A percentile compares a stretch with the other conserved stretches of the same genome.
Evolutionary conservation across 106 monocot species (phyloP).

Genomic region (Cymbidium sinense): DNA sequence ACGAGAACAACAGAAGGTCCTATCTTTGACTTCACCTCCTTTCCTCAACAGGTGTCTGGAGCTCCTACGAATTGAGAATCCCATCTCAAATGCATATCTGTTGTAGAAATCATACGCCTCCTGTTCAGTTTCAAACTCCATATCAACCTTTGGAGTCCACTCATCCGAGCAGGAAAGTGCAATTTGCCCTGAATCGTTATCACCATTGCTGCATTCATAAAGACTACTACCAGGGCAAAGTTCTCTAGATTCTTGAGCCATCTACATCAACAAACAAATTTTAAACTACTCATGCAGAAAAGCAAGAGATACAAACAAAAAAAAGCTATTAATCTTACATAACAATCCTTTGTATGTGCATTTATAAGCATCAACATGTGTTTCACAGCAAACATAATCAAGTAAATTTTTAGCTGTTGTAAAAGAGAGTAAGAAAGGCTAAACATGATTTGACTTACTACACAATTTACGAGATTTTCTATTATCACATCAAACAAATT

Average conservation of each 20-base stretch:
- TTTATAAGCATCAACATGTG: too few species aligned
- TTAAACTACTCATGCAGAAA: neutral
- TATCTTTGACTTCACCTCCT: constrained; percentile 5
- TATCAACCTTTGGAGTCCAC: constrained; percentile 11
- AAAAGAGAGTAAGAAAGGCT: too few species aligned
- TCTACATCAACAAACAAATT: neutral
- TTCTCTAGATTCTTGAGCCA: constrained; percentile 3
- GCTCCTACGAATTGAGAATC: constrained; percentile 9
- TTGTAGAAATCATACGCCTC: constrained; percentile 18
- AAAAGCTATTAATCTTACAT: too few species aligned
- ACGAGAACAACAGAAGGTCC: constrained; percentile 12
- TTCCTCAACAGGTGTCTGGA: constrained; percentile 6
- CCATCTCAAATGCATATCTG: constrained; percentile 11
- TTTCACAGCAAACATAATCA: too few species aligned
- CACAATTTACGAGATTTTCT: too few species aligned
- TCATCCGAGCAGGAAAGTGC: constrained; percentile 8
- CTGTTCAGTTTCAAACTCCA: constrained; percentile 15
- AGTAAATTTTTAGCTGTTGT: too few species aligned
- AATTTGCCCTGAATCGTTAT: constrained; percentile 6
- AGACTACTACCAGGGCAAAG: neutral
- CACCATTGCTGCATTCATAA: constrained; percentile 10
- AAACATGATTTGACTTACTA: too few species aligned
- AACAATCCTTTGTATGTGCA: too few species aligned
- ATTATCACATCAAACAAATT: too few species aligned
- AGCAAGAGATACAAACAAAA: too few species aligned